Base-by-base conservation (phyloP, 2,329 filamentous ascomycete genomes). In the Pestalotiopsis fici region DNA sequence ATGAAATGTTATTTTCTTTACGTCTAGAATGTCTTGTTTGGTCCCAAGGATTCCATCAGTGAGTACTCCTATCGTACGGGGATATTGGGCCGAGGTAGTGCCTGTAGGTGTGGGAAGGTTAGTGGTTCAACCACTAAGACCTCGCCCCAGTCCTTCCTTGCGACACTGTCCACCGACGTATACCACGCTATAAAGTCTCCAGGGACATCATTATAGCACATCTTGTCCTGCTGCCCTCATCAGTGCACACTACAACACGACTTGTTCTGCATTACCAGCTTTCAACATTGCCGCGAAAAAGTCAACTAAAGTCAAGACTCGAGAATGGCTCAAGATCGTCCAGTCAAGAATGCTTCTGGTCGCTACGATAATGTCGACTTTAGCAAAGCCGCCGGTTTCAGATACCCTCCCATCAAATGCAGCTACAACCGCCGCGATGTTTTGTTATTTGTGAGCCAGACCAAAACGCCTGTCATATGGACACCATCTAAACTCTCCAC, bases 281-380 rank as follows among this genome's bases (percentile, higher is more conserved):
- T 3, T 18, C 25, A 5, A 25, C 23, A 25, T 57, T 25, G 3
- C 11, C 55, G 43, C 31, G 31, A 35, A 50, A 18, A n/a, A 50
- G 43, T n/a, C 9, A 57, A 25, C 13, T 18, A 12, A 57, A 57
- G 18, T 15, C 55, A 6, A 57, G 1, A 18, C 9, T 15, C 55
- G 18, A 4, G 27, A 54, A 71, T 70, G 71, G 43, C 68, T 12
- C 72, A 68, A 61, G 75, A 78, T 57, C 74, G 66, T 39, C 78
- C 78, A 4, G 73, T 77, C 18, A 80, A 79, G 69, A 79, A 78
- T 54, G 75, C 78, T 66, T 77, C 76, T 15, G 79, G 80, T 31
- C 72, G 78, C 50, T 82, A 81, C 68, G 78, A 80, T 67, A 81
- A 82, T 66, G 80, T 81, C 66, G 80, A 81, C 70, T 82, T 81